Evolutionary conservation across 2,329 filamentous ascomycete genomes (phyloP).

Genomic region (Penicillium sp.): DNA sequence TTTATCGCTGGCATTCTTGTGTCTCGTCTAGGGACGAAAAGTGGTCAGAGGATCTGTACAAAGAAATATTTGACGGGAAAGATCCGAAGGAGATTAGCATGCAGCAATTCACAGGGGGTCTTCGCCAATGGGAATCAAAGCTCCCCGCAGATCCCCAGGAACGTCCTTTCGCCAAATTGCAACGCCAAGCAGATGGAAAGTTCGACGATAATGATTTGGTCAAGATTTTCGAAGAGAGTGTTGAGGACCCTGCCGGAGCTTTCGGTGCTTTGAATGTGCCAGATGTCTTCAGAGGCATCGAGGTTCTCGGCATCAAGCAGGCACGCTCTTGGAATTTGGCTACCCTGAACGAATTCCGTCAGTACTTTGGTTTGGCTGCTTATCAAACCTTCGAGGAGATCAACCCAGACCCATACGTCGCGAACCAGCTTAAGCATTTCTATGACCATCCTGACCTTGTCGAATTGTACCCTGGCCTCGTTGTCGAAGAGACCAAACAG

Average conservation of each 20-base stretch:
- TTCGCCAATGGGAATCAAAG: constrained; percentile 41
- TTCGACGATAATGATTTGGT: constrained; percentile 60
- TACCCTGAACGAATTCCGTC: constrained; percentile 57
- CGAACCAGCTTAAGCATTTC: constrained; percentile 43
- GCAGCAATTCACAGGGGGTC: constrained; percentile 38
- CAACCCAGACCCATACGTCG: constrained; percentile 50
- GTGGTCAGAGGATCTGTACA: constrained; percentile 58
- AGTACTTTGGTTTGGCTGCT: constrained; percentile 50
- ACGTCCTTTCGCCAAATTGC: constrained; percentile 50
- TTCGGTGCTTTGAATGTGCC: constrained; percentile 61
- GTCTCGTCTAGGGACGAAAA: constrained; percentile 60
- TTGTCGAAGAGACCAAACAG: constrained; percentile 56
- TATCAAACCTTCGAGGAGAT: constrained; percentile 52
- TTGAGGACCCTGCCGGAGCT: constrained; percentile 59
- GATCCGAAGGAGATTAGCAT: constrained; percentile 35
- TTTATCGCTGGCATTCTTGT: constrained; percentile 64
- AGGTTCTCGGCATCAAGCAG: constrained; percentile 61
- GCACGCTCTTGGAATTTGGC: constrained; percentile 60
- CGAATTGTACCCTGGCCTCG: constrained; percentile 58
- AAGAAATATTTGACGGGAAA: constrained; percentile 44
- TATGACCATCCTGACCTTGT: constrained; percentile 53
- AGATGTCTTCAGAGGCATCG: constrained; percentile 57
- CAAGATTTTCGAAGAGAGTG: constrained; percentile 54
- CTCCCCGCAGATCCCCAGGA: constrained; percentile 45
- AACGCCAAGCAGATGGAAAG: constrained; percentile 49